Evolutionary conservation across 345 rosid species (phyloP).

Genomic region (Alliaria petiolata): DNA sequence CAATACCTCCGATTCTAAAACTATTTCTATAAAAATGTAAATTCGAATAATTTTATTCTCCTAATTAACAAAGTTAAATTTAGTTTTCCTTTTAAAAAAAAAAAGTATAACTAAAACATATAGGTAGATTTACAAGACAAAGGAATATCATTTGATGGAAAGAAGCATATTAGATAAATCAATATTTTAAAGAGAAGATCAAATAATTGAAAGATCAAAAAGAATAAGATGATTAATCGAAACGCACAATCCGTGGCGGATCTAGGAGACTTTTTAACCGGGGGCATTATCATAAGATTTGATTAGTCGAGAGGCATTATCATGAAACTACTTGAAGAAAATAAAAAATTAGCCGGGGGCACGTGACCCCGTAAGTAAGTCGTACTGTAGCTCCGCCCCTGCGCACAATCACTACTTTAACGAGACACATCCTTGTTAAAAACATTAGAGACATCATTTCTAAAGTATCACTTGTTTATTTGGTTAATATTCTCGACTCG

Average conservation of each 20-base stretch:
- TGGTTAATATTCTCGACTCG: slow-evolving; percentile 24
- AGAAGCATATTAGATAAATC: background rate
- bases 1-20: background rate
- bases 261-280: too few relatives aligned
- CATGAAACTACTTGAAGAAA: too few relatives aligned
- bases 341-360: too few relatives aligned
- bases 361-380: too few relatives aligned
- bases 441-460: background rate
- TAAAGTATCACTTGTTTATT: slow-evolving; percentile 11
- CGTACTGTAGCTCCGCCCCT: too few relatives aligned
- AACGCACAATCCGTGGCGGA: background rate
- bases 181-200: background rate
- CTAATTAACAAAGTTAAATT: background rate
- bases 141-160: background rate
- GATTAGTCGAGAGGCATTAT: too few relatives aligned
- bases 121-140: background rate
- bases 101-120: background rate
- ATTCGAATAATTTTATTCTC: background rate
- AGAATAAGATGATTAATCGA: background rate
- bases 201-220: background rate
- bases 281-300: too few relatives aligned
- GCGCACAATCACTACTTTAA: background rate
- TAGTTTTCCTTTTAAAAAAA: background rate
- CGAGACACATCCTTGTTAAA: background rate
- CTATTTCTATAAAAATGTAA: background rate